Base-by-base conservation (phyloP, 1,139 yeast species). In the Hanseniaspora sp. region DNA sequence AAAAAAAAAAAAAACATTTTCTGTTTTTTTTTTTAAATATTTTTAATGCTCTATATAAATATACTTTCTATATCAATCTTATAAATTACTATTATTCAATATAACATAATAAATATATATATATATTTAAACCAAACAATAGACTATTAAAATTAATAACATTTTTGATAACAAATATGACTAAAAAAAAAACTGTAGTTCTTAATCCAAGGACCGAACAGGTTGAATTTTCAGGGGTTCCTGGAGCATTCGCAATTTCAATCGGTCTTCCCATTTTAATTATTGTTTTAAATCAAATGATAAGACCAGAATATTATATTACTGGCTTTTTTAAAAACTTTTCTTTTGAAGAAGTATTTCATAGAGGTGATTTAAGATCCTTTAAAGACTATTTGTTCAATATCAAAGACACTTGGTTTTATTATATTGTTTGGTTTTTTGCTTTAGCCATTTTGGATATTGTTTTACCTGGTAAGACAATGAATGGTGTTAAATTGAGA, bases 351-450 rank as follows among this genome's bases (percentile, higher is more conserved):
- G 64, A 68, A 38, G 58, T 81, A 23, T 52, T 59, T 56, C 52
- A 61, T 38, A 43, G 42, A 6, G 54, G 54, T n/a, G 66, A 68
- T 13, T 58, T 65, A 17, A 63, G 62, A 55, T 58, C 66, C 11
- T 46, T 59, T 30, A 56, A 59, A 3, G 71, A 71, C 55, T 63
- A 69, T 57, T 39, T 64, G 38, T 58, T 58, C 12, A 57, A 63
- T 45, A 46, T 58, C 18, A 58, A 58, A 13, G 66, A 67, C 15
- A 76, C 82, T 12, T 79, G 95, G 83, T 66, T 65, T 6, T 83
- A 76, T 4, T 92, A 90, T 65, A 59, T 78, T n/a, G 60, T 69
- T 0, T 92, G 98, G 97, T 83, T 87, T 64, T 73, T 74, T 54
- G 74, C 74, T 0, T 73, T 92, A 57, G 83, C 79, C 6, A 54